Conservation (phyloP, 257 asterid genomes). For the Cruciata laevipes region DNA sequence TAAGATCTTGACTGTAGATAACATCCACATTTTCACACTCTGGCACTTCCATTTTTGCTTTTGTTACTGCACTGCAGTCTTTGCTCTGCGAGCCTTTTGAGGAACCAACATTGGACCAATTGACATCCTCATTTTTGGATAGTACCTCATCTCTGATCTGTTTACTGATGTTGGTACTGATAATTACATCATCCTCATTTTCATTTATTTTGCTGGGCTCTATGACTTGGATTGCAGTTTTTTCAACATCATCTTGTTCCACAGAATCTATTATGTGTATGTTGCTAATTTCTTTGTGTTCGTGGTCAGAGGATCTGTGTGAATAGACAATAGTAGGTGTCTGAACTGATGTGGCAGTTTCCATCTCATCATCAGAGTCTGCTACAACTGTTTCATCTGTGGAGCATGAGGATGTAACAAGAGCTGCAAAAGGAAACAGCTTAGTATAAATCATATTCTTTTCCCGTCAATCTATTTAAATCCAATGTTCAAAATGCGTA, state of each 20-base stretch:
- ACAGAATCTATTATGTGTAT: constrained; percentile 25
- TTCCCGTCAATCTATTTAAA: neutral
- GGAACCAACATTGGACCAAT: constrained; percentile 16
- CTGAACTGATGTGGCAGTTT: constrained; percentile 54
- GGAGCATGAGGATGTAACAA: constrained; percentile 87
- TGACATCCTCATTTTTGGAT: constrained; percentile 25
- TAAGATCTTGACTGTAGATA: constrained; percentile 71
- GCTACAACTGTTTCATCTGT: constrained; percentile 95
- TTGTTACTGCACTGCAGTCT: constrained; percentile 26
- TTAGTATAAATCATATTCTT: neutral
- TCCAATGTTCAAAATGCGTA: neutral
- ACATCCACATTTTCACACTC: constrained; percentile 57
- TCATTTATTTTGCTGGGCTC: constrained; percentile 37
- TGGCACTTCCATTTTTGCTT: constrained; percentile 30
- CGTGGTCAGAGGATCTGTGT: constrained; percentile 42
- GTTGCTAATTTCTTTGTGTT: constrained; percentile 25
- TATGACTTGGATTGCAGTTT: constrained; percentile 20
- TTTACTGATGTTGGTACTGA: constrained; percentile 18
- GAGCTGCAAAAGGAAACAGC: constrained; percentile 42
- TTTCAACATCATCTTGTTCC: constrained; percentile 25
- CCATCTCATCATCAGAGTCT: constrained; percentile 83
- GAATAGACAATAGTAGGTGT: constrained; percentile 29
- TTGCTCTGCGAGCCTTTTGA: constrained; percentile 24
- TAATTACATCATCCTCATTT: constrained; percentile 21
- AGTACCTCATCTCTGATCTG: constrained; percentile 29